These are phyloP conservation scores for Botrytis sinoallii DNA, from an alignment of 2,329 filamentous ascomycete genomes.

Conservation along the genomic window DNA sequence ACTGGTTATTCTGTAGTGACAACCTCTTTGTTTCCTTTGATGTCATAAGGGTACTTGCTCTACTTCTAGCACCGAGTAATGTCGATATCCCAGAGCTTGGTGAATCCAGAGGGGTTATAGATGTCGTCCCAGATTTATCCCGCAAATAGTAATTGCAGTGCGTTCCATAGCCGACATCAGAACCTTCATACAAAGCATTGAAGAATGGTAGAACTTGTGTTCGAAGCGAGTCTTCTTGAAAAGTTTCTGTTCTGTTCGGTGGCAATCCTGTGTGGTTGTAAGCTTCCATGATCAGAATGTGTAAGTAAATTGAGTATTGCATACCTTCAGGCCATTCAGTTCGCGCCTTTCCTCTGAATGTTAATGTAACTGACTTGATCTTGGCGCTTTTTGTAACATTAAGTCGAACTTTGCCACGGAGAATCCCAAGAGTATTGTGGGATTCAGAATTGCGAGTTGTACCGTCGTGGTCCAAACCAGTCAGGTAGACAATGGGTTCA, in stretches of 20 bases:
- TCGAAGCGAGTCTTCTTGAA: constrained; percentile 80
- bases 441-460: constrained; percentile 30
- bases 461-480: constrained; percentile 65
- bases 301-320: constrained; percentile 35
- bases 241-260: constrained; percentile 76
- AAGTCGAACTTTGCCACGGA: constrained; percentile 79
- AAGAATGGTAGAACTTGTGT: constrained; percentile 92
- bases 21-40: constrained; percentile 49
- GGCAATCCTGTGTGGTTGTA: constrained; percentile 62
- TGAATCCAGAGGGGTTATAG: constrained; percentile 29
- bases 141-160: constrained; percentile 54
- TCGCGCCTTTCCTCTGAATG: constrained; percentile 77
- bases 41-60: constrained; percentile 31
- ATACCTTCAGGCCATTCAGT: constrained; percentile 95
- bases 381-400: constrained; percentile 87
- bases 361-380: constrained; percentile 85
- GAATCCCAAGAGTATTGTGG: constrained; percentile 61
- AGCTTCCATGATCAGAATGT: background rate
- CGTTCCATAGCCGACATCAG: constrained; percentile 59
- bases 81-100: constrained; percentile 30
- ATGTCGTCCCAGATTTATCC: constrained; percentile 32
- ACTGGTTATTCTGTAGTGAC: constrained; percentile 62
- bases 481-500: constrained; percentile 76
- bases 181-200: constrained; percentile 66
- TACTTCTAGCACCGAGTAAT: constrained; percentile 27